phyloP scores from a whole-genome alignment of 768 basidiomycete genomes.

The Exsudoporus frostii region DNA sequence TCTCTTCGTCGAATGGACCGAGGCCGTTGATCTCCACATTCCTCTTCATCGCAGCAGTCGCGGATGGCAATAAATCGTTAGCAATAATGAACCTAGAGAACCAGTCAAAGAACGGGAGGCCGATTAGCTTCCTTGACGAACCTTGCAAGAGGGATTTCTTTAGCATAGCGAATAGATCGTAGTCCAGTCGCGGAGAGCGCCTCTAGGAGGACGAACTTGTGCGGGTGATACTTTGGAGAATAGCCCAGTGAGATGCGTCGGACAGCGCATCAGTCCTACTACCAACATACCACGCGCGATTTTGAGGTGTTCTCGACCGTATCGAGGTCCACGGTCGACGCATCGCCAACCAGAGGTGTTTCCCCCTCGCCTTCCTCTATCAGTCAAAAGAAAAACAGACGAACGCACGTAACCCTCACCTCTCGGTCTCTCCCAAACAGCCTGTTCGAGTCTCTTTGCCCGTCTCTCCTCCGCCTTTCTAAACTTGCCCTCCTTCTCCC shows the following conservation, averaged over 20 bases:
- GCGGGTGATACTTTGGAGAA: constrained; percentile 45
- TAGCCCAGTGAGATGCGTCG: neutral
- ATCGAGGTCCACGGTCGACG: neutral
- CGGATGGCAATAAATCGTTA: constrained; percentile 85
- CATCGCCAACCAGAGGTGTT: neutral
- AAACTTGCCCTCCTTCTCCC: constrained; percentile 62
- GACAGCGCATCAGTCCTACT: neutral
- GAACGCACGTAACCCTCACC: constrained; percentile 33
- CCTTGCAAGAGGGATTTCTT: constrained; percentile 92
- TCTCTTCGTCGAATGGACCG: constrained; percentile 32
- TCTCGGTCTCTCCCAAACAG: constrained; percentile 42
- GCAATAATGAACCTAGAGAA: constrained; percentile 89
- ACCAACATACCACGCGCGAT: constrained; percentile 22
- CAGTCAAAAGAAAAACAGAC: neutral
- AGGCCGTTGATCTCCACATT: constrained; percentile 85
- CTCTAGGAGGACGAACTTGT: constrained; percentile 80
- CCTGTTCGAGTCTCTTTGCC: constrained; percentile 33
- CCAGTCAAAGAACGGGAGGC: constrained; percentile 6
- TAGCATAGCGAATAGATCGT: constrained; percentile 94
- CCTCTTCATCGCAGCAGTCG: constrained; percentile 78
- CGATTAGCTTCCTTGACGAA: constrained; percentile 34
- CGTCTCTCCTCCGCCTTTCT: constrained; percentile 48
- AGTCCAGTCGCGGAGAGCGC: constrained; percentile 95
- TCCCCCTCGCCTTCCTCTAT: neutral
- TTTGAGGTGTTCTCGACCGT: constrained; percentile 6